Base-by-base conservation (phyloP, 2,329 filamentous ascomycete genomes). In the Penicillium sp. region DNA sequence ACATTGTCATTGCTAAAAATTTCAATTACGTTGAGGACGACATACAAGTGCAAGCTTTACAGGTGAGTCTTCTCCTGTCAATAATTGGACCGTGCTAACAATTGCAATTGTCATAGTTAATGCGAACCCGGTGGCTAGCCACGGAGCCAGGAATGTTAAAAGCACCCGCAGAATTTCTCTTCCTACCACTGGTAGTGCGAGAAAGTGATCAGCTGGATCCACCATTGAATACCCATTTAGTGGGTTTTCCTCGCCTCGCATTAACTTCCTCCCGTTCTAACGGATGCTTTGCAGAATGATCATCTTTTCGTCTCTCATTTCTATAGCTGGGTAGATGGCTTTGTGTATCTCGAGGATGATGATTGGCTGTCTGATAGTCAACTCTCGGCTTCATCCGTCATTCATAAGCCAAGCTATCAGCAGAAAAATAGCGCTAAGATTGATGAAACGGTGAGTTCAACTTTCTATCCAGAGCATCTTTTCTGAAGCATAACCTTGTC, bases 231-330 rank as follows among this genome's bases (percentile, higher is more conserved):
- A 63, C 71, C 48, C 79, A 82, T 65, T 65, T 83, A 48, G 80
- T 82, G 30, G 42, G 69, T 65, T 65, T 16, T 52, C 6, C 28
- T 11, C 13, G 11, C 14, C 13, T 7, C 8, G 19, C 1, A 13
- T 7, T 56, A 10, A 13, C 33, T 10, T 19, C n/a, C 7, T 30
- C n/a, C 25, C 35, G 22, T 57, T 11, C 55, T 61, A 46, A 62
- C 60, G 35, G 57, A 22, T 7, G 25, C 8, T 10, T 33, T 10
- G 14, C 48, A 82, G 75, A 96, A 93, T 69, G 92, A 98, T 61
- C 87, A 91, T 65, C 89, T 98, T 67, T 92, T 93, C 73, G 88
- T 98, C 60, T 94, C 91, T 0, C 93, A 98, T 75, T 91, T 88
- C 79, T 93, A 98, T 70, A 84, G 89, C 59, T 82, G 85, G 4